Conservation (phyloP, 169 alveolate species). For the Sarcocystis neurona region DNA sequence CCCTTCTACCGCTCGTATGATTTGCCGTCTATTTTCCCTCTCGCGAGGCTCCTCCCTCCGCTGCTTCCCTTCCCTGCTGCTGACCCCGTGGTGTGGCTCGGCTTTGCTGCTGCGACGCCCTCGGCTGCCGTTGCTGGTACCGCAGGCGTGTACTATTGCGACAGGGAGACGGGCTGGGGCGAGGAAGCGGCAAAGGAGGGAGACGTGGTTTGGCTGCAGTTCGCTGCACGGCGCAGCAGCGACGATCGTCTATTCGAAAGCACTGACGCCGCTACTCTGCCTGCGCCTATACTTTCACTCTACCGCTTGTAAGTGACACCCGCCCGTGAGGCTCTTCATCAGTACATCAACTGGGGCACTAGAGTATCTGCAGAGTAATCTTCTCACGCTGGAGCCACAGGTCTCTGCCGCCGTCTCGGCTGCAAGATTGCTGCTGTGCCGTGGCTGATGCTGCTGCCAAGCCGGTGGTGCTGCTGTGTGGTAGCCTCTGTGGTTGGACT, state of each 20-base stretch:
- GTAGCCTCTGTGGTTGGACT: too few species aligned
- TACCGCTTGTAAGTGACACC: neutral
- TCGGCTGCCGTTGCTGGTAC: neutral
- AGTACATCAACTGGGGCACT: too few species aligned
- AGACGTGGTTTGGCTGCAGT: conserved; percentile 32
- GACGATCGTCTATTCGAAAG: conserved; percentile 29
- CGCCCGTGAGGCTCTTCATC: too few species aligned
- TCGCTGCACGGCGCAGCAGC: conserved; percentile 15
- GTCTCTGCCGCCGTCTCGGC: too few species aligned
- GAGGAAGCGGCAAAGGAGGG: neutral
- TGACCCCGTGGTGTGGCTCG: neutral
- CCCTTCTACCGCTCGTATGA: neutral
- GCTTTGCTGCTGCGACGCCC: neutral
- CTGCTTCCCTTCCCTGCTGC: neutral
- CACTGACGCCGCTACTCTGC: neutral
- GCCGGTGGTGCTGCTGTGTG: too few species aligned
- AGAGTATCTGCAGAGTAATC: too few species aligned
- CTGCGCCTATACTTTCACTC: neutral
- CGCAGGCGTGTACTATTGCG: conserved; percentile 21
- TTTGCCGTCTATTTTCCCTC: neutral
- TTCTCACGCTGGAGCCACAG: too few species aligned
- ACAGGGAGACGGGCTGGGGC: neutral
- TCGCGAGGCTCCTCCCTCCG: neutral
- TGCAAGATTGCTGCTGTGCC: too few species aligned
- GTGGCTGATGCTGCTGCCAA: too few species aligned